Evolutionary conservation across 2,329 filamentous ascomycete genomes (phyloP).

Genomic region (Epichloe glyceriae): DNA sequence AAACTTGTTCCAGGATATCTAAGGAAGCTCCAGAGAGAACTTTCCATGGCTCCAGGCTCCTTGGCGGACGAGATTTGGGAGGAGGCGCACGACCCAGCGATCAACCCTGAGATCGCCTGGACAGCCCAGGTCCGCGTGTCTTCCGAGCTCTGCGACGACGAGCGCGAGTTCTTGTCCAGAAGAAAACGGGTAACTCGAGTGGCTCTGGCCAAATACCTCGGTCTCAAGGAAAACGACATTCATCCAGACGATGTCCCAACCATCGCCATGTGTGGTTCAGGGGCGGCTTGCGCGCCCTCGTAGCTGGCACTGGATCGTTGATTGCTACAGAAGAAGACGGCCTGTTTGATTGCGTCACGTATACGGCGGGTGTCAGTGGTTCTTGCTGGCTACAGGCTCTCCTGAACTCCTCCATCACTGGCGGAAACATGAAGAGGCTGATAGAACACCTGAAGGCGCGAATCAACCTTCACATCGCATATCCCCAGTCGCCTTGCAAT

Average conservation of each 20-base stretch:
- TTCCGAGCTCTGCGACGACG: slow-evolving; percentile 67
- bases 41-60: slow-evolving; percentile 78
- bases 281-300: slow-evolving; percentile 82
- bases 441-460: slow-evolving; percentile 79
- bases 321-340: slow-evolving; percentile 75
- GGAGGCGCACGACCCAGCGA: slow-evolving; percentile 70
- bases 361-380: slow-evolving; percentile 89
- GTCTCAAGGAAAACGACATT: slow-evolving; percentile 65
- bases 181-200: slow-evolving; percentile 55
- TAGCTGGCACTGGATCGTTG: slow-evolving; percentile 81
- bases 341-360: slow-evolving; percentile 86
- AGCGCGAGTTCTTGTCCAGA: slow-evolving; percentile 59
- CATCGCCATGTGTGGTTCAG: slow-evolving; percentile 90
- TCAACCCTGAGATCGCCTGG: slow-evolving; percentile 79
- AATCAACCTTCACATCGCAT: slow-evolving; percentile 80
- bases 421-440: slow-evolving; percentile 52
- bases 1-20: slow-evolving; percentile 62
- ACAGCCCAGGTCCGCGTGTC: slow-evolving; percentile 75
- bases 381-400: slow-evolving; percentile 91
- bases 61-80: slow-evolving; percentile 87
- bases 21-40: slow-evolving; percentile 72
- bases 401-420: slow-evolving; percentile 60
- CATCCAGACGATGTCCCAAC: slow-evolving; percentile 85
- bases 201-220: slow-evolving; percentile 72
- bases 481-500: slow-evolving; percentile 73